Conservation (phyloP, 179 eudicot species). For the Dionaea muscipula region DNA sequence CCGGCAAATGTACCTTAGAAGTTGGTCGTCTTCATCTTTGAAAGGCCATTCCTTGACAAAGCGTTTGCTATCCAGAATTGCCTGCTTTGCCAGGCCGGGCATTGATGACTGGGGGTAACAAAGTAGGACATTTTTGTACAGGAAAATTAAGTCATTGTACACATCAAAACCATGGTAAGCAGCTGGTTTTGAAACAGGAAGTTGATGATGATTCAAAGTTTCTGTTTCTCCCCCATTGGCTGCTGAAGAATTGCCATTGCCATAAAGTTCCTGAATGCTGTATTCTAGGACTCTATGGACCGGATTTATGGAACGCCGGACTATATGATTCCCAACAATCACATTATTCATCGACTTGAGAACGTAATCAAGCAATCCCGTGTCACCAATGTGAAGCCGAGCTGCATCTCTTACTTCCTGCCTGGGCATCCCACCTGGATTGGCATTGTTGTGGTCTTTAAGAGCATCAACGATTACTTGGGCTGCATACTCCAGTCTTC, state of each 20-base stretch:
- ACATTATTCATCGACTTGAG: conserved; percentile 70
- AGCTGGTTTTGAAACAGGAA: neutral
- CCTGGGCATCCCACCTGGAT: conserved; percentile 47
- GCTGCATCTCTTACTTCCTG: conserved; percentile 87
- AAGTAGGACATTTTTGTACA: conserved; percentile 35
- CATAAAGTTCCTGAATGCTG: conserved; percentile 35
- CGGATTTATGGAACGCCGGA: conserved; percentile 43
- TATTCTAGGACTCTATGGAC: conserved; percentile 39
- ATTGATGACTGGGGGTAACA: conserved; percentile 24
- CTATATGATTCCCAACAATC: conserved; percentile 41
- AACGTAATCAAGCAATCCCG: conserved; percentile 79
- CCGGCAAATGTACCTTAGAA: conserved; percentile 45
- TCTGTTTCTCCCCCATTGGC: conserved; percentile 11
- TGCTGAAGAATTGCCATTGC: neutral
- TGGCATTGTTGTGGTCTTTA: conserved; percentile 32
- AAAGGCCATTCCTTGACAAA: conserved; percentile 73
- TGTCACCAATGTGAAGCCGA: conserved; percentile 58
- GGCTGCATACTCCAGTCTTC: conserved; percentile 59
- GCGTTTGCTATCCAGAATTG: conserved; percentile 50
- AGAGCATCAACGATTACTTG: conserved; percentile 57
- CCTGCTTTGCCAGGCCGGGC: conserved; percentile 28
- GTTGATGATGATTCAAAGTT: neutral
- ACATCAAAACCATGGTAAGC: conserved; percentile 23
- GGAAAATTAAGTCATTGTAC: conserved; percentile 27
- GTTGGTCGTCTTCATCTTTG: conserved; percentile 37